Conservation (phyloP, 768 basidiomycete species). For the Psilocybe cyanescens region DNA sequence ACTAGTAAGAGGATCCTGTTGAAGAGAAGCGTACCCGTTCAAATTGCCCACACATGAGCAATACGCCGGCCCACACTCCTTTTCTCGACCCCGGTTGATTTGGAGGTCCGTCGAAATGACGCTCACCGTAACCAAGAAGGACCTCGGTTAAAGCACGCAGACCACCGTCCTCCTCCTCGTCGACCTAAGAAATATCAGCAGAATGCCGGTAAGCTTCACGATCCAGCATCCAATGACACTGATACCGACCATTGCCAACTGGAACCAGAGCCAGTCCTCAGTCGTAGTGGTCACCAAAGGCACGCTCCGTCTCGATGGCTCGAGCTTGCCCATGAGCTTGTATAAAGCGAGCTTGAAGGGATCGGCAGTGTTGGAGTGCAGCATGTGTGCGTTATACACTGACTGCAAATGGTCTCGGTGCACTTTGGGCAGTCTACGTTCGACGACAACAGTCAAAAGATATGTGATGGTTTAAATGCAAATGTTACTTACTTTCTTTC, state of each 20-base stretch:
- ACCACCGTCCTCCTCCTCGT: constrained; percentile 82
- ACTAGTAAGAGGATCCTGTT: neutral
- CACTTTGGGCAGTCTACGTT: constrained; percentile 63
- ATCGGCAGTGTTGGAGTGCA: constrained; percentile 86
- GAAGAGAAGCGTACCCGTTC: constrained; percentile 65
- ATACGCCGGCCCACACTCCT: constrained; percentile 80
- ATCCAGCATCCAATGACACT: neutral
- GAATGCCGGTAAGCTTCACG: neutral
- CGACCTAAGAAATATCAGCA: constrained; percentile 49
- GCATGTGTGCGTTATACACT: constrained; percentile 85
- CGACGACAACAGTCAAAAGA: neutral
- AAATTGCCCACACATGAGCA: constrained; percentile 93
- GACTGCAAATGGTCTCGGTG: constrained; percentile 82
- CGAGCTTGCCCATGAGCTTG: constrained; percentile 93
- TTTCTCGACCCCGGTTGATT: constrained; percentile 60
- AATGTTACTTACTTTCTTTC: constrained; percentile 65
- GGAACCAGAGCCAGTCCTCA: constrained; percentile 99
- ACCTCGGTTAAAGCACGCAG: constrained; percentile 77
- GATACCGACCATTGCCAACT: constrained; percentile 73
- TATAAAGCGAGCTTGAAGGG: constrained; percentile 97
- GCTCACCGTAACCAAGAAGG: constrained; percentile 76
- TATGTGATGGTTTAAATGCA: constrained; percentile 1
- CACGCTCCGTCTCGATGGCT: constrained; percentile 78
- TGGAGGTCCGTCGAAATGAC: constrained; percentile 76
- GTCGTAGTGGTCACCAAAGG: constrained; percentile 87